Evolutionary conservation across 1,284 basidiomycete genomes (phyloP), one percentile per base, ranked within the genome.

Genomic region (Irpex lacteus): DNA sequence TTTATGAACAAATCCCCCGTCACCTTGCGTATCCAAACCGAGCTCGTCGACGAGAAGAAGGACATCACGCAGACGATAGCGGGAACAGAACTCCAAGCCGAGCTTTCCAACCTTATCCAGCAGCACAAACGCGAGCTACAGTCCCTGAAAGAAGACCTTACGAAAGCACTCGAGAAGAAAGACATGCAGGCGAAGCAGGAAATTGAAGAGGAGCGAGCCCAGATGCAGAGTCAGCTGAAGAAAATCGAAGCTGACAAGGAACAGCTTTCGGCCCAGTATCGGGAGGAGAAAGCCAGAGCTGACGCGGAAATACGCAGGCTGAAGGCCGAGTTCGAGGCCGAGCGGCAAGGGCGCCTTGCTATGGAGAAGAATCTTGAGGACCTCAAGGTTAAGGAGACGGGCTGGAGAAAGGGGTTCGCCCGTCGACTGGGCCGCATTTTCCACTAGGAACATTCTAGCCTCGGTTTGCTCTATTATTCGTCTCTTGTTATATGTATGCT

Each of bases 41-140:
- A 70, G 59, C 62, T 70, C 18, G 68, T 70, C 44, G 67, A 69
- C 37, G 68, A 70, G 55, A 21, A 59, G 11, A 68, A 64, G 40
- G 58, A 60, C 34, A 66, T 70, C 26, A 19, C 59, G 26, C 32
- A 69, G 8, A 65, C 65, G 15, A 65, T 11, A 13, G 65, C 65
- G 40, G 68, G 66, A 15, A 53, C 44, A 9, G 67, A 65, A 50
- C 54, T 68, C 4, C 26, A 60, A 15, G 53, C 59, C 19, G 62
- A 66, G 47, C 13, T 67, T 5, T 59, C 50, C 7, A 64, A 13
- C 32, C 44, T 65, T 5, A 50, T 15, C 13, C 18, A 62, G 60
- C 62, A 63, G 49, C 66, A 69, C 47, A 21, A 37, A 11, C 53
- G 59, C 15, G 54, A 68, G 34, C 9, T 69, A 13, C 40, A 36